These are phyloP conservation scores for Solanum corneliomulleri DNA, from an alignment of 257 asterid genomes.

Conservation along the genomic window DNA sequence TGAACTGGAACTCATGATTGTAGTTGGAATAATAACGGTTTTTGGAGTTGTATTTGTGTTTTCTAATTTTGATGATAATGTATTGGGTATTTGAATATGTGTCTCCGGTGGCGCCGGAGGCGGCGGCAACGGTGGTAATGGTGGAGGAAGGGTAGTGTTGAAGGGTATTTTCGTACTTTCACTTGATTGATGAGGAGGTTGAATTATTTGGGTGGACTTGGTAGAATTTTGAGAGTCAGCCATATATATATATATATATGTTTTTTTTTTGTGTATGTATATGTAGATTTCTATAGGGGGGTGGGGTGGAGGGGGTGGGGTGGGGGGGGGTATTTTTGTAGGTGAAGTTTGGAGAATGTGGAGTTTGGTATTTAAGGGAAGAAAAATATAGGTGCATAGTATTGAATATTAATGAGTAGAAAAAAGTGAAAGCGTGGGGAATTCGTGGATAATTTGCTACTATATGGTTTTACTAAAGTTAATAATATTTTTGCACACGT, in stretches of 20 bases:
- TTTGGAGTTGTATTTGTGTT: not conserved
- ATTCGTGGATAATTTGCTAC: conserved; percentile 27
- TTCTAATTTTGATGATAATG: not conserved
- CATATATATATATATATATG: conserved; percentile 4
- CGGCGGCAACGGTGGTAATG: not conserved
- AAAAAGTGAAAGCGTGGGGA: conserved; percentile 37
- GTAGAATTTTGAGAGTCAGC: conserved; percentile 17
- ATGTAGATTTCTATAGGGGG: not conserved
- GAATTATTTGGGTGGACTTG: conserved; percentile 1
- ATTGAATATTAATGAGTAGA: not conserved
- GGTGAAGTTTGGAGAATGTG: not conserved
- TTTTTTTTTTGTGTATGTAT: not conserved
- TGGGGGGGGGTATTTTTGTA: not conserved
- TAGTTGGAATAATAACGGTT: not conserved
- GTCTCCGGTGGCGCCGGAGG: not conserved
- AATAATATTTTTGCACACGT: not conserved
- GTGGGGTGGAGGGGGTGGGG: not conserved
- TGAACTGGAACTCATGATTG: conserved; percentile 1
- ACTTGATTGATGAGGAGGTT: not conserved
- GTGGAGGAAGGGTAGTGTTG: not conserved
- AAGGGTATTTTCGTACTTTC: not conserved
- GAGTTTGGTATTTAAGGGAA: conserved; percentile 15
- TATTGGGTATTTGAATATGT: not conserved
- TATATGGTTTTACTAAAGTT: not conserved
- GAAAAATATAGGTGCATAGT: not conserved